Evolutionary conservation across 441 rosid species (phyloP).

Genomic region (Syzygium syzygioides): DNA sequence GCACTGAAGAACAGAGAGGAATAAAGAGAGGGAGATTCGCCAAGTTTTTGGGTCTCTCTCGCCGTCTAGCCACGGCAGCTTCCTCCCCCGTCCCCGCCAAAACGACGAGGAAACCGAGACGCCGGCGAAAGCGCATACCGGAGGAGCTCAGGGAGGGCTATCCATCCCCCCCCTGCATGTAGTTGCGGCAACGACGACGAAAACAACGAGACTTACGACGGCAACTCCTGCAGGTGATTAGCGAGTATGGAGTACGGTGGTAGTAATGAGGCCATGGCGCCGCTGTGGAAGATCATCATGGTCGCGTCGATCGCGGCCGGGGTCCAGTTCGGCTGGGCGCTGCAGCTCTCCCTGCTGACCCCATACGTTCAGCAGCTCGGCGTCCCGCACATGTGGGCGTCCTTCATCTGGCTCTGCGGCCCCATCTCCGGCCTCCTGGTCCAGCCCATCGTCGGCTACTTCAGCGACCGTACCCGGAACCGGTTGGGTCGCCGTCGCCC

Average conservation of each 20-base stretch:
- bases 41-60: background rate
- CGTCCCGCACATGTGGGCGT: conserved; percentile 85
- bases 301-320: conserved; percentile 12
- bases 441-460: conserved; percentile 89
- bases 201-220: background rate
- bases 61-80: background rate
- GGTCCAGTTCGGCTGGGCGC: conserved; percentile 12
- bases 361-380: conserved; percentile 90
- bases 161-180: background rate
- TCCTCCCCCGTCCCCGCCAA: background rate
- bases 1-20: background rate
- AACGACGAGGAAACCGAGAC: background rate
- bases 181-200: background rate
- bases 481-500: conserved; percentile 95
- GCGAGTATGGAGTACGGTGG: background rate
- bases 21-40: background rate
- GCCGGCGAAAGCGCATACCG: background rate
- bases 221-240: background rate
- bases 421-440: conserved; percentile 91
- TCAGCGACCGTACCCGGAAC: conserved; percentile 75
- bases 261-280: background rate
- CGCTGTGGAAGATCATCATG: conserved; percentile 5
- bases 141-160: background rate
- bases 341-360: conserved; percentile 28
- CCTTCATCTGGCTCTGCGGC: conserved; percentile 91